phyloP scores from a whole-genome alignment of 73 alveolate species.

The Paramecium primaurelia region DNA sequence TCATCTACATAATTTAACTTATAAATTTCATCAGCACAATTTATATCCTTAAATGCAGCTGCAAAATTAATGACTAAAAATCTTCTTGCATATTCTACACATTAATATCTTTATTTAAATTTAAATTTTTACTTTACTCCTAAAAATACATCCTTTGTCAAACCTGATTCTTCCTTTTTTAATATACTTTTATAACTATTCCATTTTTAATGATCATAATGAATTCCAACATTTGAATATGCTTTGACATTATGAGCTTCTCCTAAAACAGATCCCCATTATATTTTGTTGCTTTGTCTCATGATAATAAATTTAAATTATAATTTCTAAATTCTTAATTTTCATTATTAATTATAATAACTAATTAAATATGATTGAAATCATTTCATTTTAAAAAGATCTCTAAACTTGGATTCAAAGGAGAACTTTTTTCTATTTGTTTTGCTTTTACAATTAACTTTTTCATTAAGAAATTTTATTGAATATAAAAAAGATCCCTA shows the following conservation, averaged over 20 bases:
- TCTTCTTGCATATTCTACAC: not conserved
- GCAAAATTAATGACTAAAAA: not conserved
- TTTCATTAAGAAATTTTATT: not conserved
- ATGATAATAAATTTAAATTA: not conserved
- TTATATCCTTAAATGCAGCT: not conserved
- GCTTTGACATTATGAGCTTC: not conserved
- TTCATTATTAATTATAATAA: not conserved
- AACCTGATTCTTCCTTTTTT: not conserved
- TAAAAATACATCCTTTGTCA: not conserved
- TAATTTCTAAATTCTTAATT: not conserved
- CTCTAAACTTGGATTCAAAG: not conserved
- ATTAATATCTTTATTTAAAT: not conserved
- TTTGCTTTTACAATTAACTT: not conserved
- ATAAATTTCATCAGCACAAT: not conserved
- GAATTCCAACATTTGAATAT: conserved; percentile 1
- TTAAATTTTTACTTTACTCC: not conserved
- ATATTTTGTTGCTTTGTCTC: not conserved
- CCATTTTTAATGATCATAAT: not conserved
- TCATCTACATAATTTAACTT: not conserved
- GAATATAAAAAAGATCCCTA: not conserved
- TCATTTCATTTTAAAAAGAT: not conserved
- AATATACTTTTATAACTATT: not conserved
- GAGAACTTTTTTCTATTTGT: not conserved
- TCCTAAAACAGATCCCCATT: conserved; percentile 31
- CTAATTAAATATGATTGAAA: not conserved